These are phyloP conservation scores for Cladophialophora exuberans DNA, from an alignment of 2,329 filamentous ascomycete species.

Conservation along the genomic window DNA sequence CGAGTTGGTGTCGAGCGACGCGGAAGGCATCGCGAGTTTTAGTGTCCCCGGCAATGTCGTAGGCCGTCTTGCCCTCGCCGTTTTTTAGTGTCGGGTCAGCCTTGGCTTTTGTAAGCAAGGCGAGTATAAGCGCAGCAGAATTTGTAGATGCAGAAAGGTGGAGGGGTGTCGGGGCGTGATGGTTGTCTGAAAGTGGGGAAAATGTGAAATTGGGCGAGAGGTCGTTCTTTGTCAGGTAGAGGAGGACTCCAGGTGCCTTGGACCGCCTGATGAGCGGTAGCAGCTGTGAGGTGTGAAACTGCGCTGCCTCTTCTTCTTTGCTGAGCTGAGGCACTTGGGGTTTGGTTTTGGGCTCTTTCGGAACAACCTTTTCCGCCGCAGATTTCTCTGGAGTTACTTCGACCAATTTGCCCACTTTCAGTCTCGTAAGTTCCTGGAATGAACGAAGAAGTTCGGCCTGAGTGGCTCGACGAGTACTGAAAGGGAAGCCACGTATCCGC, in stretches of 20 bases:
- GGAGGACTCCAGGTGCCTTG: constrained; percentile 82
- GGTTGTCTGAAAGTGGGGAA: constrained; percentile 64
- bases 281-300: constrained; percentile 85
- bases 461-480: constrained; percentile 87
- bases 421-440: constrained; percentile 88
- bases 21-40: constrained; percentile 89
- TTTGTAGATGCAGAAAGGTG: constrained; percentile 86
- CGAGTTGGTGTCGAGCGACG: constrained; percentile 79
- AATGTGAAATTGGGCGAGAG: constrained; percentile 76
- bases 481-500: constrained; percentile 84
- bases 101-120: constrained; percentile 72
- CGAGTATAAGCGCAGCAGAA: constrained; percentile 73
- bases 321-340: constrained; percentile 63
- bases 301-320: constrained; percentile 80
- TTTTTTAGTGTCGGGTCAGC: constrained; percentile 75
- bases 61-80: constrained; percentile 78
- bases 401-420: constrained; percentile 77
- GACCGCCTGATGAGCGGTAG: constrained; percentile 86
- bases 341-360: constrained; percentile 39
- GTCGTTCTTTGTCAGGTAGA: constrained; percentile 78
- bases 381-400: constrained; percentile 41
- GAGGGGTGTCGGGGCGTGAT: constrained; percentile 80
- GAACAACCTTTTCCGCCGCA: constrained; percentile 12
- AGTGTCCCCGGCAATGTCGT: constrained; percentile 84
- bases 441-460: constrained; percentile 93